Evolutionary conservation across 2,329 filamentous ascomycete species (phyloP).

Genomic region (Colletotrichum somersetense): DNA sequence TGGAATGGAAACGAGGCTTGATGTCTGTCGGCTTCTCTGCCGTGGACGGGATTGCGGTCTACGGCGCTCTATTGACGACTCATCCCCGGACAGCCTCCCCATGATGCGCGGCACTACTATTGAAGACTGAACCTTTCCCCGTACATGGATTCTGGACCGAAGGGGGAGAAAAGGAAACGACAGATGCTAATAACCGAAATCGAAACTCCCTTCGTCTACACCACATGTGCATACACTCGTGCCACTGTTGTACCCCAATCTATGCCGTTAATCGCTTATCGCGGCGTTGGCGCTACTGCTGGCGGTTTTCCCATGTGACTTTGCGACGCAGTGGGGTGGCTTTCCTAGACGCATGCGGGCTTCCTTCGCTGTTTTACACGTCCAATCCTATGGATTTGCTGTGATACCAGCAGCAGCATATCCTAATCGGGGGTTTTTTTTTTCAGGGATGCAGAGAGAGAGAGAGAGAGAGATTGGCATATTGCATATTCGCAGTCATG

Average conservation of each 20-base stretch:
- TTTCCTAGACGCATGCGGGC: slow-evolving; percentile 5
- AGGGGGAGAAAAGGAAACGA: slow-evolving; percentile 18
- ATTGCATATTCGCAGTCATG: not conserved
- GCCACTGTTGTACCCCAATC: not conserved
- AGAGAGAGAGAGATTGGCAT: not conserved
- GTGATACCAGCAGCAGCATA: not conserved
- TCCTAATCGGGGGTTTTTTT: no score
- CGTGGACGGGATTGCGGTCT: slow-evolving; percentile 6
- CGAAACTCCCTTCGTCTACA: slow-evolving; percentile 19
- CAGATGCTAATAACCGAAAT: slow-evolving; percentile 22
- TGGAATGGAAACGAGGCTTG: slow-evolving; percentile 22
- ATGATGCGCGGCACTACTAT: slow-evolving; percentile 11
- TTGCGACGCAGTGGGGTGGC: not conserved
- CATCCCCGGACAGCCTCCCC: not conserved
- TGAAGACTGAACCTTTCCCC: slow-evolving; percentile 31
- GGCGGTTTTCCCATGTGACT: not conserved
- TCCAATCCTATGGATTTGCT: not conserved
- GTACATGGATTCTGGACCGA: slow-evolving; percentile 33
- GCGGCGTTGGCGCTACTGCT: not conserved
- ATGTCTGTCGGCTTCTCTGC: slow-evolving; percentile 25
- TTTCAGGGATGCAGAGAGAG: not conserved
- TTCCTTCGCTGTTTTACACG: not conserved
- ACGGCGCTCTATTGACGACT: slow-evolving; percentile 12
- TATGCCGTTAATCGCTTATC: not conserved
- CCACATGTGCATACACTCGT: not conserved